Evolutionary conservation across 75 land plant genomes (phyloP).

Genomic region (Selaginella moellendorffii): DNA sequence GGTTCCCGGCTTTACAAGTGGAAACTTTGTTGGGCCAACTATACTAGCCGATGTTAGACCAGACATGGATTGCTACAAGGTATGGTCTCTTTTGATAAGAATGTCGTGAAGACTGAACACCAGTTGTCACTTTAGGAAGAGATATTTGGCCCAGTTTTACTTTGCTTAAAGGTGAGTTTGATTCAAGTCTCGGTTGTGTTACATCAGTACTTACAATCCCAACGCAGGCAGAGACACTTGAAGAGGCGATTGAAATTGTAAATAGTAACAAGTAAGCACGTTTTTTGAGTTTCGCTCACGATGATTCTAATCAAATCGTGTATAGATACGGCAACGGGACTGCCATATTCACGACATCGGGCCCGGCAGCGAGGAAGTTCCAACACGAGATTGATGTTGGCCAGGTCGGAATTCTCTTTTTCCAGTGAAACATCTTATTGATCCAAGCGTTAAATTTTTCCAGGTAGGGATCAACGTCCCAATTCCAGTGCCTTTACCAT

Average conservation of each 20-base stretch:
- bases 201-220: too few species aligned
- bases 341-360: conserved; percentile 78
- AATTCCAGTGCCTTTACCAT: conserved; percentile 88
- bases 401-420: too few species aligned
- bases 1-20: conserved; percentile 79
- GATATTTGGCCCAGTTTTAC: conserved; percentile 90
- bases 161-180: conserved; percentile 63
- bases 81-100: conserved; percentile 1
- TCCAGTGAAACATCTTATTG: not conserved
- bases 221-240: conserved; percentile 57
- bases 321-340: conserved; percentile 89
- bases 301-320: not conserved
- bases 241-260: conserved; percentile 71
- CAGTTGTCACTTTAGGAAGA: conserved; percentile 45
- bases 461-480: conserved; percentile 89
- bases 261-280: conserved; percentile 51
- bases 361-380: conserved; percentile 72
- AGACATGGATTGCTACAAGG: conserved; percentile 92
- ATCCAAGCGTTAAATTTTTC: conserved; percentile 6
- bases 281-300: not conserved
- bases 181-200: not conserved
- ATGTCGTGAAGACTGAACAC: not conserved
- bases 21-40: conserved; percentile 92
- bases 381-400: conserved; percentile 88
- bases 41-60: conserved; percentile 57